Evolutionary conservation across 257 asterid species (phyloP).

Genomic region (Solanum pinnatisectum): DNA sequence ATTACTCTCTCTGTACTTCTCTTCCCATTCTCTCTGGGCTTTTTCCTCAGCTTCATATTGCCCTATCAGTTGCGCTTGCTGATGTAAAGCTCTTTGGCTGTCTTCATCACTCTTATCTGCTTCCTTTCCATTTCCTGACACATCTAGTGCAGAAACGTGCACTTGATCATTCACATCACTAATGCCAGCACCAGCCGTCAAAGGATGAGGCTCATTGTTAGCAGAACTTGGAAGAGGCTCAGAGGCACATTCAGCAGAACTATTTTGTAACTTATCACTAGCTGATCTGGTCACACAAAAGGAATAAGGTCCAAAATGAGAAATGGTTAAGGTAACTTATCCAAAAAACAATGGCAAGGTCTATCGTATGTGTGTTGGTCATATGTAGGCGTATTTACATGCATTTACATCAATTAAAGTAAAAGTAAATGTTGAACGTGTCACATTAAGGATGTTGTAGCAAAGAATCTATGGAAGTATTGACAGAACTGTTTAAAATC

Average conservation of each 20-base stretch:
- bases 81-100: slow-evolving; percentile 54
- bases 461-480: background rate
- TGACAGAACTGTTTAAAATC: background rate
- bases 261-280: background rate
- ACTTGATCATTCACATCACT: slow-evolving; percentile 19
- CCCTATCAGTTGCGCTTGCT: slow-evolving; percentile 46
- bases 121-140: slow-evolving; percentile 15
- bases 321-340: background rate
- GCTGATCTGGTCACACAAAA: slow-evolving; percentile 36
- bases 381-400: background rate
- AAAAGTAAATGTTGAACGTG: background rate
- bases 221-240: slow-evolving; percentile 33
- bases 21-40: slow-evolving; percentile 91
- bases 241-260: slow-evolving; percentile 3
- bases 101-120: slow-evolving; percentile 26
- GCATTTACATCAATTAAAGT: background rate
- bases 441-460: background rate
- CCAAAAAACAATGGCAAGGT: background rate
- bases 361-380: background rate
- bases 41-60: slow-evolving; percentile 68
- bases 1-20: slow-evolving; percentile 59
- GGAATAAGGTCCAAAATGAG: background rate
- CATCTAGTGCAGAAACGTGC: slow-evolving; percentile 16
- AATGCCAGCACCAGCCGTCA: slow-evolving; percentile 19
- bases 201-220: slow-evolving; percentile 20